Conservation (phyloP, 2,329 filamentous ascomycete genomes). For the Aspergillus hortae region DNA sequence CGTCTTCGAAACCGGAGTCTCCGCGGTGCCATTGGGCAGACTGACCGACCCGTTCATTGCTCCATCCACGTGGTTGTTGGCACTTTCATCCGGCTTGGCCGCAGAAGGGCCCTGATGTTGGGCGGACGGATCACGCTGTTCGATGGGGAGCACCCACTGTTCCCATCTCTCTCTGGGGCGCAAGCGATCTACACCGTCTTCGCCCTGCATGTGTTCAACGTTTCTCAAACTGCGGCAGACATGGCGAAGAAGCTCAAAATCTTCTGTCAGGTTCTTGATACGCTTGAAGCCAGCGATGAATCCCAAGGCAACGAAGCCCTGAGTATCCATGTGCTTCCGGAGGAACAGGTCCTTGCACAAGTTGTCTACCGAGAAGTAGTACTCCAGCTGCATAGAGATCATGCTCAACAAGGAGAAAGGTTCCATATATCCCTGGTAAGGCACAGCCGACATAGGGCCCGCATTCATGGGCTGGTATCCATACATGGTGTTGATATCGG, state of each 20-base stretch:
- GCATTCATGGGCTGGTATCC: slow-evolving; percentile 55
- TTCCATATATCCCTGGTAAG: slow-evolving; percentile 58
- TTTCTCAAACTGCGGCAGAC: slow-evolving; percentile 69
- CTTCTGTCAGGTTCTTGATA: slow-evolving; percentile 67
- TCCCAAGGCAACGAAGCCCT: slow-evolving; percentile 80
- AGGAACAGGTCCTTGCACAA: slow-evolving; percentile 89
- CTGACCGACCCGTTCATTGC: slow-evolving; percentile 29
- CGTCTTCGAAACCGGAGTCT: slow-evolving; percentile 41
- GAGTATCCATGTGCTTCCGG: slow-evolving; percentile 87
- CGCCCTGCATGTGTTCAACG: slow-evolving; percentile 70
- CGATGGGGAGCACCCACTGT: slow-evolving; percentile 70
- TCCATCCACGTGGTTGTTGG: slow-evolving; percentile 27
- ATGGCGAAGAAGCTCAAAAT: slow-evolving; percentile 69
- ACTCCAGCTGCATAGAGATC: slow-evolving; percentile 68
- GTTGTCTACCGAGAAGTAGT: slow-evolving; percentile 97
- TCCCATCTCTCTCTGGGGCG: slow-evolving; percentile 74
- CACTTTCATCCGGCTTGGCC: slow-evolving; percentile 38
- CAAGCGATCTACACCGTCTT: slow-evolving; percentile 75
- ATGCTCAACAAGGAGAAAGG: slow-evolving; percentile 54
- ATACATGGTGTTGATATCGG: slow-evolving; percentile 53
- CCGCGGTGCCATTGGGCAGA: slow-evolving; percentile 39
- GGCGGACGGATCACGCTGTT: slow-evolving; percentile 68
- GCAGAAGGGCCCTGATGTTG: slow-evolving; percentile 66
- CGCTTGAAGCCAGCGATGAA: slow-evolving; percentile 86
- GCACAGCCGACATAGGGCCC: slow-evolving; percentile 53